These are phyloP conservation scores for Daedaleopsis sinensis DNA, from an alignment of 768 basidiomycete genomes.

Conservation along the genomic window DNA sequence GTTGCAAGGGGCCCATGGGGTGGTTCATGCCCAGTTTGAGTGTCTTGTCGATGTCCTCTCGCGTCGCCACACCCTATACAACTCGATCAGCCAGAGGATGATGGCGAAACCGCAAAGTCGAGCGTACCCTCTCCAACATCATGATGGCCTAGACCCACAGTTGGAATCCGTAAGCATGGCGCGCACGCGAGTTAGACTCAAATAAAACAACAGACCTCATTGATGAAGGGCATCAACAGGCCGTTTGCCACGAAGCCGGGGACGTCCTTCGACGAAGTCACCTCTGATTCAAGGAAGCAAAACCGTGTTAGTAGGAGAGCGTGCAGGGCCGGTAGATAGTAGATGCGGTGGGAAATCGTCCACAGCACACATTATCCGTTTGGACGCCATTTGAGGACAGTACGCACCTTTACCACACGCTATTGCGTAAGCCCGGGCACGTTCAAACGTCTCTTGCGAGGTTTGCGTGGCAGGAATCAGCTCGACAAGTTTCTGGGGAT, in stretches of 20 bases:
- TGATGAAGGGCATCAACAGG: constrained; percentile 95
- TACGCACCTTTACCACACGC: constrained; percentile 86
- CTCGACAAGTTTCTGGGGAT: constrained; percentile 81
- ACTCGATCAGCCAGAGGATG: background rate
- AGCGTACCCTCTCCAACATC: constrained; percentile 80
- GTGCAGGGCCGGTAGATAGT: background rate
- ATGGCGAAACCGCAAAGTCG: background rate
- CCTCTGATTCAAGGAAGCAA: constrained; percentile 54
- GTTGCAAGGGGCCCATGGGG: constrained; percentile 92
- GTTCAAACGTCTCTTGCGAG: constrained; percentile 69
- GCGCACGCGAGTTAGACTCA: background rate
- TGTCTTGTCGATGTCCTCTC: constrained; percentile 95
- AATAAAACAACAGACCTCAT: constrained; percentile 61
- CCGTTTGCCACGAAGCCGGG: constrained; percentile 97
- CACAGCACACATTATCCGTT: background rate
- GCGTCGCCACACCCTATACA: constrained; percentile 82
- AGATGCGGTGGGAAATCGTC: background rate
- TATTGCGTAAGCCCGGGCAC: constrained; percentile 78
- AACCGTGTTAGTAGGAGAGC: background rate
- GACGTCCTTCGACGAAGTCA: constrained; percentile 87
- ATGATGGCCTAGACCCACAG: constrained; percentile 73
- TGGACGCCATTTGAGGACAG: background rate
- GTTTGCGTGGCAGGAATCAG: constrained; percentile 94
- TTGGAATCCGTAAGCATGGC: background rate
- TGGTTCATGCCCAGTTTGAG: constrained; percentile 93